Percentiles rank a stretch among this genome's conserved stretches.
Conservation (phyloP, 2,329 filamentous ascomycete genomes). For the Periconia macrospinosa region DNA sequence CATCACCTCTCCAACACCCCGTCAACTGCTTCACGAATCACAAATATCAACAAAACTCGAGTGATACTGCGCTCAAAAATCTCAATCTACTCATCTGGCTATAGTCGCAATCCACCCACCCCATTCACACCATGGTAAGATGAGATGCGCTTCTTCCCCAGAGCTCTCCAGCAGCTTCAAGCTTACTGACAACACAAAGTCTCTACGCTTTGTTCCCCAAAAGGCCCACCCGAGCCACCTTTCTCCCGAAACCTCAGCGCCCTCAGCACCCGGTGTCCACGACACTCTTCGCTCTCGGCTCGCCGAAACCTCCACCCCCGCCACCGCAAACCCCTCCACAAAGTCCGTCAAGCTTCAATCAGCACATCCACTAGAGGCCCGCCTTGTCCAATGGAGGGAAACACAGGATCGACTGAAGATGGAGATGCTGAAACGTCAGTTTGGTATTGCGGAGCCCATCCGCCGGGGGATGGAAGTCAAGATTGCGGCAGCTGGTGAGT, state of each 20-base stretch:
- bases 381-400: constrained; percentile 84
- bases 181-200: constrained; percentile 52
- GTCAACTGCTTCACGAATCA: not conserved
- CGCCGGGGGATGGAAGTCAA: constrained; percentile 93
- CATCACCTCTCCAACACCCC: not conserved
- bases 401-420: constrained; percentile 89
- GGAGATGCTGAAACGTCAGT: constrained; percentile 82
- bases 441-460: constrained; percentile 90
- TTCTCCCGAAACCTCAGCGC: constrained; percentile 64
- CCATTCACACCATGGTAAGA: not conserved
- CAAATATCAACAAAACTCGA: not conserved
- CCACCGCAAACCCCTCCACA: constrained; percentile 21
- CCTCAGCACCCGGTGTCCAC: constrained; percentile 89
- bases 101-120: not conserved
- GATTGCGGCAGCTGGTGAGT: constrained; percentile 78
- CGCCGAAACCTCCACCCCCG: constrained; percentile 53
- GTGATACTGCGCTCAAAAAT: not conserved
- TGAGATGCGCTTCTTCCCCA: not conserved
- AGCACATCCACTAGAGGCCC: constrained; percentile 86
- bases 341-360: constrained; percentile 57
- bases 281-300: constrained; percentile 89
- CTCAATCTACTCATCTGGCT: not conserved
- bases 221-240: constrained; percentile 61
- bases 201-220: constrained; percentile 85
- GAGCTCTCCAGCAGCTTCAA: not conserved